Conservation (phyloP, 768 basidiomycete genomes). For the Xanthoconium purpureum region DNA sequence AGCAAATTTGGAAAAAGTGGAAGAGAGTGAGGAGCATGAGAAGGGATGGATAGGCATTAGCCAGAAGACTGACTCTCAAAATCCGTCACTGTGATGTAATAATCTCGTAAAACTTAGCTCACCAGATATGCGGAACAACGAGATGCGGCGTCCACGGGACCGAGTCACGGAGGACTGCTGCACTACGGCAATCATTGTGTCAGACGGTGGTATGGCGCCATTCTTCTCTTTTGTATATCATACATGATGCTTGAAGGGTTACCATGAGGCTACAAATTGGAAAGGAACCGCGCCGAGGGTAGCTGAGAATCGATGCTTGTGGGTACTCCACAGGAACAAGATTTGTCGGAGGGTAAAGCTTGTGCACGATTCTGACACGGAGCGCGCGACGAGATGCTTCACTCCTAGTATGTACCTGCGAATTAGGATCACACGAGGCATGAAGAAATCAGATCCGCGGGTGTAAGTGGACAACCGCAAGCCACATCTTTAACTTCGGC, state of each 20-base stretch:
- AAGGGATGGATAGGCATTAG: conserved; percentile 8
- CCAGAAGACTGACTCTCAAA: conserved; percentile 11
- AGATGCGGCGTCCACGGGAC: conserved; percentile 11
- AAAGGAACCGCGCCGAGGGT: neutral
- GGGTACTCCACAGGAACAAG: neutral
- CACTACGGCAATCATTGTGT: conserved; percentile 15
- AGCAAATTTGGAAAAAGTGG: neutral
- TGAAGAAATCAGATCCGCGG: conserved; percentile 32
- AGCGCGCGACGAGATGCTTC: conserved; percentile 8
- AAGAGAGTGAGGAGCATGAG: neutral
- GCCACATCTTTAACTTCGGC: conserved; percentile 11
- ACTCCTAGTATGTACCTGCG: neutral
- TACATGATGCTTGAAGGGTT: neutral
- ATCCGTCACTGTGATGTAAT: conserved; percentile 28
- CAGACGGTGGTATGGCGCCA: conserved; percentile 3
- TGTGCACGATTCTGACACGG: neutral
- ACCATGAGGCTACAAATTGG: neutral
- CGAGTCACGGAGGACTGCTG: conserved; percentile 10
- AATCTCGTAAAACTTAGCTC: conserved; percentile 32
- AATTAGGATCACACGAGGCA: conserved; percentile 25
- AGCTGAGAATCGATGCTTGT: neutral
- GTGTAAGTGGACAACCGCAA: conserved; percentile 19
- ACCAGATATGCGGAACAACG: conserved; percentile 19
- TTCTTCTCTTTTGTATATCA: conserved; percentile 6
- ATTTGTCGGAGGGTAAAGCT: conserved; percentile 1